These are phyloP conservation scores for Lagenaria siceraria DNA, from an alignment of 306 rosid genomes.

Conservation along the genomic window DNA sequence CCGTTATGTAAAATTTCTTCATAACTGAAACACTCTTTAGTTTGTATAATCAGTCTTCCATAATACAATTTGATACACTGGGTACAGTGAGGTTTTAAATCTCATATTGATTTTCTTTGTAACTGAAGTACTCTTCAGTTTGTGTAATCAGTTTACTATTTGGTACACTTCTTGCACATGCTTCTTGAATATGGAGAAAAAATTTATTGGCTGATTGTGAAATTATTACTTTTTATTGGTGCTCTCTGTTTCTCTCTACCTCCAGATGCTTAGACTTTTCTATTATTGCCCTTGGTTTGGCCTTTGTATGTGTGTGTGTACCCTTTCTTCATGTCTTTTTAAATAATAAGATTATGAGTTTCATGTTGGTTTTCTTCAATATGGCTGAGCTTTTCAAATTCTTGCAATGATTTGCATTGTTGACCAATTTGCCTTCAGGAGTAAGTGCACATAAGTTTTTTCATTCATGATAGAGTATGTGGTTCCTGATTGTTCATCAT, in stretches of 20 bases:
- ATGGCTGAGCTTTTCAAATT: background rate
- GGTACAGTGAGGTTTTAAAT: conserved; percentile 20
- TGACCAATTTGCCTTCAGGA: background rate
- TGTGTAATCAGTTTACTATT: background rate
- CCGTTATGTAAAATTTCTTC: background rate
- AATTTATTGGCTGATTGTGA: background rate
- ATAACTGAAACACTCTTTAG: background rate
- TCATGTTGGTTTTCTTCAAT: background rate
- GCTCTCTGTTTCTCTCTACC: background rate
- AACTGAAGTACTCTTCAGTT: background rate
- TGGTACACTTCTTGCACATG: background rate
- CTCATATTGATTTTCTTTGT: background rate
- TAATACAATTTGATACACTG: conserved; percentile 22
- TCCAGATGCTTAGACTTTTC: background rate
- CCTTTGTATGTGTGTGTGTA: background rate
- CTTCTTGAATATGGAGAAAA: background rate
- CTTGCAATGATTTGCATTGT: background rate
- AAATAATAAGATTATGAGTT: background rate
- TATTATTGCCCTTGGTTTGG: background rate
- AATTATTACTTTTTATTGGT: background rate
- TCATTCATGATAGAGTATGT: background rate
- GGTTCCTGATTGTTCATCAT: background rate
- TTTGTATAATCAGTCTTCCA: background rate
- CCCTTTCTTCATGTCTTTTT: background rate
- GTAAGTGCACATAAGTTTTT: background rate